Percentiles rank a stretch among this genome's conserved stretches.
Evolutionary conservation across 148 eudicot species (phyloP).

Genomic region (Drosera capensis): DNA sequence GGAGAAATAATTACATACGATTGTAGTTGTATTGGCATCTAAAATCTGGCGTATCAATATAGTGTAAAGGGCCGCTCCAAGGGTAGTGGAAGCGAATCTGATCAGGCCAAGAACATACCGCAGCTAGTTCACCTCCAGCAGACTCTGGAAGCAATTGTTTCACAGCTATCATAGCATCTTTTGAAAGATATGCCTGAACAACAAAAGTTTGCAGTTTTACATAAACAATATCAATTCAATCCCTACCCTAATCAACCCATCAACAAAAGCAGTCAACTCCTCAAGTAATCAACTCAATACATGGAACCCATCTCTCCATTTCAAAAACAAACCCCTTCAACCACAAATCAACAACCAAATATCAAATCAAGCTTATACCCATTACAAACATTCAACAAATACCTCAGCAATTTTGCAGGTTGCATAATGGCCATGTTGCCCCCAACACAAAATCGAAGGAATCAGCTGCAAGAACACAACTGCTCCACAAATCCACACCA

Average conservation of each 20-base stretch:
- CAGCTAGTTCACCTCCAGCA: conserved; percentile 78
- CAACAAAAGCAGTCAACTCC: no score
- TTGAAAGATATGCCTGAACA: conserved; percentile 59
- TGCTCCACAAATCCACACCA: conserved; percentile 17
- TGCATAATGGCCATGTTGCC: conserved; percentile 59
- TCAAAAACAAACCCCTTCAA: no score
- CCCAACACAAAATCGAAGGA: conserved; percentile 52
- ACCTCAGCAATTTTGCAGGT: conserved; percentile 72
- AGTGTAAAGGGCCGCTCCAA: conserved; percentile 84
- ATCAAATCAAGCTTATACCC: no score
- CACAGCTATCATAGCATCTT: conserved; percentile 54
- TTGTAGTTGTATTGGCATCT: conserved; percentile 71
- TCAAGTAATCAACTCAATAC: no score
- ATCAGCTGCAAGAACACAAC: conserved; percentile 26
- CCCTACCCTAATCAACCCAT: no score
- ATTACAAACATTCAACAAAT: no score
- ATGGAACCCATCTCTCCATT: no score
- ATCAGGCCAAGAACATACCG: conserved; percentile 90
- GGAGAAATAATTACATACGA: conserved; percentile 39
- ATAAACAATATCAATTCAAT: not conserved
- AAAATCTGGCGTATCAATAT: conserved; percentile 87
- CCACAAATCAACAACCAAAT: no score
- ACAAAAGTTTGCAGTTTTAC: not conserved
- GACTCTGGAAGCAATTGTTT: conserved; percentile 60
- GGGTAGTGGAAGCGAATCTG: conserved; percentile 46